Percentiles rank a stretch among this genome's conserved stretches.
Conservation (phyloP, 805 yeast genomes). For the Sugiyamaella americana region DNA sequence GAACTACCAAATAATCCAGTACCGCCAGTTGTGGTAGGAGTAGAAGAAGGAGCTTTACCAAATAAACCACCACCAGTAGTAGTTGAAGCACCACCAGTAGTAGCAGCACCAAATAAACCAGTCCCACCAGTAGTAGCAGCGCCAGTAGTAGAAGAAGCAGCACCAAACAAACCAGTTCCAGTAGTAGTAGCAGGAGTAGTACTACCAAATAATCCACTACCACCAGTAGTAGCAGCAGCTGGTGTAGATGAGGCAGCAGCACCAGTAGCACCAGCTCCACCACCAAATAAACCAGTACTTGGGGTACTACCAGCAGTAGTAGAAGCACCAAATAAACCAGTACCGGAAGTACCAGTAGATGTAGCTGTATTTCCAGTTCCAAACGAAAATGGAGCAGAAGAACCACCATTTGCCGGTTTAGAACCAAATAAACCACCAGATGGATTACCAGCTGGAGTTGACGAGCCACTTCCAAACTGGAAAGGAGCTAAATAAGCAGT, state of each 20-base stretch:
- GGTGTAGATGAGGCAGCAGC: conserved; percentile 2
- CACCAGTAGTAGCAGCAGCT: conserved; percentile 1
- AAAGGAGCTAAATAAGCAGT: background rate
- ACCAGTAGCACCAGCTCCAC: background rate
- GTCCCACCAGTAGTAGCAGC: conserved; percentile 9
- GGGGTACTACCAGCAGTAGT: conserved; percentile 12
- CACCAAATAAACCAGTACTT: conserved; percentile 17
- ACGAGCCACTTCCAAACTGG: conserved; percentile 6
- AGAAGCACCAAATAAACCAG: conserved; percentile 11
- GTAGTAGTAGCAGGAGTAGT: background rate
- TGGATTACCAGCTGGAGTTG: conserved; percentile 18
- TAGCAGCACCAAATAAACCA: conserved; percentile 12
- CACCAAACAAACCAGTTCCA: background rate
- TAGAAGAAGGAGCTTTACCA: conserved; percentile 11
- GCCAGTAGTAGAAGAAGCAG: background rate
- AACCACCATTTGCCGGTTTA: conserved; percentile 15
- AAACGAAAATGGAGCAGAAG: background rate
- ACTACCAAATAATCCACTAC: conserved; percentile 11
- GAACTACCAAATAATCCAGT: conserved; percentile 16
- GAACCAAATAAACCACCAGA: conserved; percentile 1
- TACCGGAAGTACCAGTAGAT: conserved; percentile 2
- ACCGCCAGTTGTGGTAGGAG: conserved; percentile 6
- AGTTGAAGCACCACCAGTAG: conserved; percentile 12
- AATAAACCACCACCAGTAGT: background rate
- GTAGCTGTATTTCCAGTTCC: background rate